Evolutionary conservation across 495 filamentous ascomycete species (phyloP).

Genomic region (Letharia lupina): DNA sequence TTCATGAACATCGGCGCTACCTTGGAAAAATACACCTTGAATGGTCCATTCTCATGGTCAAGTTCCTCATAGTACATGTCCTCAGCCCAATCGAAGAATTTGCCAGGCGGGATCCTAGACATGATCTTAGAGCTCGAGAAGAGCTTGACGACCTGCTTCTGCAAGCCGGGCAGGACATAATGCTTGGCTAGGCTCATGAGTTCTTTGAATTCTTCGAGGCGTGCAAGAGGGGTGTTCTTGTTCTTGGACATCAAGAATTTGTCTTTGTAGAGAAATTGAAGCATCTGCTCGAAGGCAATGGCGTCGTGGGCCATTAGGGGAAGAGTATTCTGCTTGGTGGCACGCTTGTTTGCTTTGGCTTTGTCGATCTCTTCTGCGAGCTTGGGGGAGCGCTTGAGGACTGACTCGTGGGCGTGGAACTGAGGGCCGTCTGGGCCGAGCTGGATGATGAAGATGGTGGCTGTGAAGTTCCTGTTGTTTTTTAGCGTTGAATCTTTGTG

Average conservation of each 20-base stretch:
- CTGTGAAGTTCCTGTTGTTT: constrained; percentile 9
- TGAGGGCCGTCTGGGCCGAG: constrained; percentile 10
- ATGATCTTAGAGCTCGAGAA: constrained; percentile 8
- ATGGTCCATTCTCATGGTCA: constrained; percentile 14
- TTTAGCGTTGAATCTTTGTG: background rate
- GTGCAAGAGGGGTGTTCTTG: background rate
- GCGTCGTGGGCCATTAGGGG: constrained; percentile 9
- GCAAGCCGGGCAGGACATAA: constrained; percentile 14
- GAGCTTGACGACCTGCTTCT: constrained; percentile 8
- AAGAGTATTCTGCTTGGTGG: constrained; percentile 9
- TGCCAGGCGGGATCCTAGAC: background rate
- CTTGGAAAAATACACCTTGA: constrained; percentile 14
- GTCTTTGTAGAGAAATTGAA: constrained; percentile 19
- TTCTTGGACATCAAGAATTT: constrained; percentile 3
- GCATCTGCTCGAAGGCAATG: constrained; percentile 19
- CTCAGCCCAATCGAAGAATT: constrained; percentile 21
- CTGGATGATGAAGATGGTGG: constrained; percentile 14
- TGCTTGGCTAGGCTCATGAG: constrained; percentile 16
- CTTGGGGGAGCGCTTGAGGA: constrained; percentile 9
- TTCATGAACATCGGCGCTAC: constrained; percentile 14
- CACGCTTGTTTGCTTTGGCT: constrained; percentile 5
- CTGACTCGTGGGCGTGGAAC: constrained; percentile 13
- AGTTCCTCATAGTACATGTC: constrained; percentile 20
- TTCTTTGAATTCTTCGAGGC: constrained; percentile 12
- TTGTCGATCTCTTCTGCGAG: constrained; percentile 11